Percentiles rank a stretch among this genome's conserved stretches.
phyloP scores from a whole-genome alignment of 768 basidiomycete genomes.

The Pleurotus eryngii region DNA sequence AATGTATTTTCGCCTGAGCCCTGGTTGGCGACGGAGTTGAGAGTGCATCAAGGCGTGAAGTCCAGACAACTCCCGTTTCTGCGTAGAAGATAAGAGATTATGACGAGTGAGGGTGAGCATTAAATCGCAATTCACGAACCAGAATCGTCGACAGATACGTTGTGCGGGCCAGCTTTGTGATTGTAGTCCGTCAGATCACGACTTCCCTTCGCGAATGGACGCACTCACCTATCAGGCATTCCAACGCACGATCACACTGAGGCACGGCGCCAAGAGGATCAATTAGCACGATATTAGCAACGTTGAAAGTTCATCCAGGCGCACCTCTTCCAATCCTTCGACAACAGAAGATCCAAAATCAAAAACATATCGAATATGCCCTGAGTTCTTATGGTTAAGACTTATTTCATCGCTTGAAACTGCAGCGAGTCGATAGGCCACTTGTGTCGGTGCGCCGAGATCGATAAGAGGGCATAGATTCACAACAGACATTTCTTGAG shows the following conservation, averaged over 20 bases:
- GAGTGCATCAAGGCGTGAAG: background rate
- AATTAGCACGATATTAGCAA: background rate
- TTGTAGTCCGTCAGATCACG: background rate
- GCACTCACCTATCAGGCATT: conserved; percentile 2
- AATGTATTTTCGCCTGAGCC: background rate
- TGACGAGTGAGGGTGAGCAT: background rate
- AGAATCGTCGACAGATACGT: too few relatives aligned
- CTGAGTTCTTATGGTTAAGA: background rate
- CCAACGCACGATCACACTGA: background rate
- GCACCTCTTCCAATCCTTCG: conserved; percentile 1
- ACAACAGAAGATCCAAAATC: conserved; percentile 2
- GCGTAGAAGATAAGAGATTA: background rate
- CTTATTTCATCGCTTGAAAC: background rate
- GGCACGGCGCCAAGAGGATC: background rate
- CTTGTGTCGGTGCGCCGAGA: background rate
- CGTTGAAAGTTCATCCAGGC: background rate
- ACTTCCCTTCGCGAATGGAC: background rate
- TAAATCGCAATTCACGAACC: background rate
- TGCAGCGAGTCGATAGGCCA: conserved; percentile 1
- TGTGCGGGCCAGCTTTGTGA: background rate
- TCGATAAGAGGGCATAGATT: conserved; percentile 4
- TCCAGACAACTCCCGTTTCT: background rate
- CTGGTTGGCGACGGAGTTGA: background rate
- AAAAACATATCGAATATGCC: conserved; percentile 5
- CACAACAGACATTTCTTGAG: background rate